Evolutionary conservation across 2,329 filamentous ascomycete genomes (phyloP), one percentile per base, ranked within the genome.

Genomic region (Elsinoe fawcettii): DNA sequence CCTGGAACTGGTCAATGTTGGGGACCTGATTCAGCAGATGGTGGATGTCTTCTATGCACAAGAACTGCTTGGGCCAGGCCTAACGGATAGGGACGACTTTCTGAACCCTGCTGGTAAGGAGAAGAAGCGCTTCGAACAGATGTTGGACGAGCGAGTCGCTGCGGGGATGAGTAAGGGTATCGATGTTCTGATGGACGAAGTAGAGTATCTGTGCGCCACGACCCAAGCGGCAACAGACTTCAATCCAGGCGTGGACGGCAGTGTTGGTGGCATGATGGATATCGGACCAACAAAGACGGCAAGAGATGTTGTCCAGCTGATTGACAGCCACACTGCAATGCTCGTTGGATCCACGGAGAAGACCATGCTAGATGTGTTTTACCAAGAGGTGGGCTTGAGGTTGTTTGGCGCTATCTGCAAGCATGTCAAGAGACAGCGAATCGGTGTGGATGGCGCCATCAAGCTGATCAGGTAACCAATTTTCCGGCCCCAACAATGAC

Each of bases 71-170:
- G 81, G 83, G 0, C 82, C 87, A 12, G 88, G 88, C 65, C 84
- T 99, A 55, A 87, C 87, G 1, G 92, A 97, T 68, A 85, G 88
- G 43, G 95, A 95, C 68, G 93, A 99, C 73, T 99, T 99, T 66
- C 78, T 99, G 49, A 90, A 95, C 67, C 87, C 90, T 18, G 89
- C 91, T 0, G 87, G 88, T 30, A 86, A 96, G 65, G 91, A 93
- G 62, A 99, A 99, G 81, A 97, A 96, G 75, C 90, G 89, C 63
- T 99, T 97, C 66, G 93, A 99, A 77, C 91, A 96, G 69, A 96
- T 96, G 87, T 84, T 99, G 1, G 93, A 99, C 67, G 93, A 97
- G 73, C 88, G 89, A 60, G 93, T 99, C 6, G 93, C 93, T 3
- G 90, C 92, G 7, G 95, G 95, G 1, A 77, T 99, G 61, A 96